Conservation (phyloP, 108 stramenopile species). For the Asterionellopsis glacialis region DNA sequence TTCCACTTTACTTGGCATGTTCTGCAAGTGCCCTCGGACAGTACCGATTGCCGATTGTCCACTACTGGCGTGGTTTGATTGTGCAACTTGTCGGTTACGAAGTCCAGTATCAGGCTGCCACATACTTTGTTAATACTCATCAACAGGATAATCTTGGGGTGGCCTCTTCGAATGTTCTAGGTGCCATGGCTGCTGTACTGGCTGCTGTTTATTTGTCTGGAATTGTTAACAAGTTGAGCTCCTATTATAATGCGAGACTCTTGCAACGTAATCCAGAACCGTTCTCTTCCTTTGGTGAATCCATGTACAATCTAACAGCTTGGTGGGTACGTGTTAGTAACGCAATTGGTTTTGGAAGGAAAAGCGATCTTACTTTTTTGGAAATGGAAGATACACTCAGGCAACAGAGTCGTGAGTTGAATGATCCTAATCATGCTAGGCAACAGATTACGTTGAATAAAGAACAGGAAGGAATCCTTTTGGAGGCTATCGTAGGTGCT, state of each 20-base stretch:
- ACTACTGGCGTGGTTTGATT: conserved; percentile 37
- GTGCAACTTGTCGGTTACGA: conserved; percentile 50
- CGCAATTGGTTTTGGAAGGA: conserved; percentile 22
- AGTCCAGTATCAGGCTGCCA: conserved; percentile 28
- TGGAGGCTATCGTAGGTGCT: conserved; percentile 27
- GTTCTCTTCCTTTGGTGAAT: conserved; percentile 9
- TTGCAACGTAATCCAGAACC: conserved; percentile 4
- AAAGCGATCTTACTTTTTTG: conserved; percentile 6
- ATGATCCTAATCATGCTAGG: conserved; percentile 18
- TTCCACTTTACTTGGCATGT: conserved; percentile 32
- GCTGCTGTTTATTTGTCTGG: conserved; percentile 15
- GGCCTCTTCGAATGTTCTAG: conserved; percentile 23
- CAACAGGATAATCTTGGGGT: conserved; percentile 28
- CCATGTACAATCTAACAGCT: conserved; percentile 5
- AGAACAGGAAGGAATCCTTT: conserved; percentile 27
- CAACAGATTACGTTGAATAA: conserved; percentile 12
- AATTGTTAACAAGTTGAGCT: conserved; percentile 10
- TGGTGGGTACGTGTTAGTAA: conserved; percentile 2
- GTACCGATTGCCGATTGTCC: conserved; percentile 42
- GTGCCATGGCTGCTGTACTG: conserved; percentile 28
- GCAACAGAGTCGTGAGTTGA: conserved; percentile 4
- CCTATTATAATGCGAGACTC: conserved; percentile 21
- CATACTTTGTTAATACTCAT: conserved; percentile 5
- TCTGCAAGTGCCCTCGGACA: conserved; percentile 33
- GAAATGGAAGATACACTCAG: conserved; percentile 19